Conservation (phyloP, 1,284 basidiomycete genomes). For the Porphyrellus sp. region DNA sequence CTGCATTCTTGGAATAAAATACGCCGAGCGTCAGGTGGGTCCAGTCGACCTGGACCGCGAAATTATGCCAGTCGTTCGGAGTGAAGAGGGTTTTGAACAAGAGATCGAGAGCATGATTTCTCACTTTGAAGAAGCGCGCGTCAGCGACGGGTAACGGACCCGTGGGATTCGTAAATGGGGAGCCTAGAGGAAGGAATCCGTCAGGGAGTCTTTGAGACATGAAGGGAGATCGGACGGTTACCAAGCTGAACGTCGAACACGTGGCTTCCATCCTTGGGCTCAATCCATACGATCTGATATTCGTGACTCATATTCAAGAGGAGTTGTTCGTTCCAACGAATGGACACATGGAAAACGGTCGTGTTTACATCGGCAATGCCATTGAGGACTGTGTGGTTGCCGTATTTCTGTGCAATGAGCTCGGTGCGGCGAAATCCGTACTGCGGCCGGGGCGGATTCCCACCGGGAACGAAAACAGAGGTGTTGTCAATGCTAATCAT, state of each 20-base stretch:
- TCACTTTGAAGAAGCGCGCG: conserved; percentile 49
- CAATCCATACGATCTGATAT: conserved; percentile 62
- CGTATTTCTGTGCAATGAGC: conserved; percentile 48
- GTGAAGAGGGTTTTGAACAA: conserved; percentile 50
- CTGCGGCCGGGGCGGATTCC: conserved; percentile 49
- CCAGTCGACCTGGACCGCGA: conserved; percentile 58
- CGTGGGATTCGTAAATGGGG: conserved; percentile 53
- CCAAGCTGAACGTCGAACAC: conserved; percentile 57
- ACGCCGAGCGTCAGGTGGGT: conserved; percentile 46
- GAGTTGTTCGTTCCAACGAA: conserved; percentile 42
- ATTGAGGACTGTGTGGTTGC: conserved; percentile 41
- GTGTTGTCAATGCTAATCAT: conserved; percentile 54
- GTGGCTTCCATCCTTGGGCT: conserved; percentile 54
- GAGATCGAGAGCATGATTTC: conserved; percentile 50
- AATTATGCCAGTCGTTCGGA: conserved; percentile 53
- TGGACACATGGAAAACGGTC: conserved; percentile 55
- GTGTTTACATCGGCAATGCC: conserved; percentile 42
- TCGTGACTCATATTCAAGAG: conserved; percentile 55
- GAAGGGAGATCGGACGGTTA: conserved; percentile 13
- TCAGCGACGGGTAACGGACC: conserved; percentile 38
- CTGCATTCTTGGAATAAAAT: conserved; percentile 46
- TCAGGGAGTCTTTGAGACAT: background rate
- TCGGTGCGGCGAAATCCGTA: conserved; percentile 58
- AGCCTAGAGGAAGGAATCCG: conserved; percentile 36
- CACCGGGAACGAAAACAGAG: conserved; percentile 57